Evolutionary conservation across 2,329 filamentous ascomycete species (phyloP).

Genomic region (Pezicula neosporulosa): DNA sequence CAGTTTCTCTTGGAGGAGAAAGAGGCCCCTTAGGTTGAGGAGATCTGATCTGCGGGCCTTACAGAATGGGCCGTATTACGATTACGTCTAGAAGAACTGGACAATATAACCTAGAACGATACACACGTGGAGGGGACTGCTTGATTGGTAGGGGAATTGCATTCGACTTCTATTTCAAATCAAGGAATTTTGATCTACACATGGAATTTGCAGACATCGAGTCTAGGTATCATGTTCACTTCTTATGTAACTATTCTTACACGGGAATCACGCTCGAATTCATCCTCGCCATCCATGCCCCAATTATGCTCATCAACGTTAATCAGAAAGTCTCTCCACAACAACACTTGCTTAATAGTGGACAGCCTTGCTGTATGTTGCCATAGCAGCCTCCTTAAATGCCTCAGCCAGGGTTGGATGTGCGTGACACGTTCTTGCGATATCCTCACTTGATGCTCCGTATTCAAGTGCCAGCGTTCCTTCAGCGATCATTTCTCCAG

Average conservation of each 20-base stretch:
- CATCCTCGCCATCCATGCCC: not conserved
- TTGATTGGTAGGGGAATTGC: too few relatives aligned
- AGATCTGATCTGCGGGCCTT: too few relatives aligned
- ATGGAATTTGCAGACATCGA: not conserved
- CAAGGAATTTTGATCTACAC: not conserved
- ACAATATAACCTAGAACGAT: too few relatives aligned
- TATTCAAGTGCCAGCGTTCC: constrained; percentile 94
- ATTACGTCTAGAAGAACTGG: too few relatives aligned
- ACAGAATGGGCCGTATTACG: too few relatives aligned
- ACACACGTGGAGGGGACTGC: too few relatives aligned
- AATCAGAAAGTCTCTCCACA: constrained; percentile 2
- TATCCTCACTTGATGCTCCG: constrained; percentile 91
- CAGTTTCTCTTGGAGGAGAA: too few relatives aligned
- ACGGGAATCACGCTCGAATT: constrained; percentile 16
- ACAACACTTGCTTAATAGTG: constrained; percentile 65
- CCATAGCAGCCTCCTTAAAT: constrained; percentile 99
- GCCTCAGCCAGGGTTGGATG: constrained; percentile 87
- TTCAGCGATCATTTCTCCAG: constrained; percentile 99
- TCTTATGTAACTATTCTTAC: constrained; percentile 26
- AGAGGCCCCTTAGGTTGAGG: too few relatives aligned
- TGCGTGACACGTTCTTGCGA: constrained; percentile 91
- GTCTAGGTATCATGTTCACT: constrained; percentile 10
- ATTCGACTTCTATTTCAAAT: too few relatives aligned
- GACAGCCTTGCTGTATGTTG: constrained; percentile 91
- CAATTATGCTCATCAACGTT: constrained; percentile 1